Percentiles rank a stretch among this genome's conserved stretches.
Conservation (phyloP, 83 land plant species). For the Thuja plicata region DNA sequence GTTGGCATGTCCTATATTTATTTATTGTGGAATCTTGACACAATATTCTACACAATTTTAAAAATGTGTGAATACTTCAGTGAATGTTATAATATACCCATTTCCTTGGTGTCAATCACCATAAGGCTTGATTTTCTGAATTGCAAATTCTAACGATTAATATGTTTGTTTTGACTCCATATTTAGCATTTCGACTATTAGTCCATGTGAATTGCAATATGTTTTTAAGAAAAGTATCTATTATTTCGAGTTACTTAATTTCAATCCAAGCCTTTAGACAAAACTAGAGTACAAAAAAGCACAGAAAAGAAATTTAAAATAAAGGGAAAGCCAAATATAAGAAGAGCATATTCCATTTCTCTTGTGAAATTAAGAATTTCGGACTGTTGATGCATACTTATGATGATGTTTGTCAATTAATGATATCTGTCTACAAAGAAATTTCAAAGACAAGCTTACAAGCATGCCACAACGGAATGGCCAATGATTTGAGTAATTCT, state of each 20-base stretch:
- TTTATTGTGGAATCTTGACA: neutral
- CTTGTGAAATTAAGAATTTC: too few relatives aligned
- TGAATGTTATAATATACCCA: neutral
- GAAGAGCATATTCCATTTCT: neutral
- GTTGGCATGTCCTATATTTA: neutral
- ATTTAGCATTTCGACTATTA: too few relatives aligned
- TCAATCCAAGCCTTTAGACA: neutral
- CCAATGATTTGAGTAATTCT: too few relatives aligned
- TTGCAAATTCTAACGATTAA: too few relatives aligned
- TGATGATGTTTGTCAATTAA: too few relatives aligned
- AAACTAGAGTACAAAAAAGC: neutral
- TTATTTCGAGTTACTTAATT: neutral
- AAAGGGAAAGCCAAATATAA: neutral
- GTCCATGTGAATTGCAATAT: neutral
- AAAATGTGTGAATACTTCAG: neutral
- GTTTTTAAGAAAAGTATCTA: neutral
- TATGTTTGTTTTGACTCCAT: too few relatives aligned
- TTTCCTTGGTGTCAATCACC: neutral
- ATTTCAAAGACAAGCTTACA: too few relatives aligned
- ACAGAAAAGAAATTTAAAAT: neutral
- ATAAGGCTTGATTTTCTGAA: too few relatives aligned
- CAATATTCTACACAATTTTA: neutral
- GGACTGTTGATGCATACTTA: too few relatives aligned
- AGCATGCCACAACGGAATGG: too few relatives aligned
- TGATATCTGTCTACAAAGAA: too few relatives aligned